Conservation (phyloP, 2,329 filamentous ascomycete species). For the Tolypocladium cylindrosporum region DNA sequence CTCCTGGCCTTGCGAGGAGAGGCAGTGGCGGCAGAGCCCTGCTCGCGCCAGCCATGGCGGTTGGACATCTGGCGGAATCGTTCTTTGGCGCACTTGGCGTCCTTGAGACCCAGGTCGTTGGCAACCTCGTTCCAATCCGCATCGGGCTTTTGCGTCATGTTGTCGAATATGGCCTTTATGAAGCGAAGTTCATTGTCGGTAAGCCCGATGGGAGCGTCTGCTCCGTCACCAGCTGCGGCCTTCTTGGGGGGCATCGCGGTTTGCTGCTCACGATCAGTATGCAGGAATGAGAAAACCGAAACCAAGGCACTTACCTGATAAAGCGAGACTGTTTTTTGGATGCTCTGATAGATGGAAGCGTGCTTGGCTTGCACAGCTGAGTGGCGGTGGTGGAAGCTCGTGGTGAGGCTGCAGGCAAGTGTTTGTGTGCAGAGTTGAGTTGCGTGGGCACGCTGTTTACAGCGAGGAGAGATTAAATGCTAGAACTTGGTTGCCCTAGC, state of each 20-base stretch:
- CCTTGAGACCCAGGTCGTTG: slow-evolving; percentile 23
- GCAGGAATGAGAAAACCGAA: neutral
- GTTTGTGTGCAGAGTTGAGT: neutral
- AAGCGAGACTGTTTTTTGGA: neutral
- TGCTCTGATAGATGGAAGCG: neutral
- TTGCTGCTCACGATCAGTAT: neutral
- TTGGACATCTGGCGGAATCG: slow-evolving; percentile 29
- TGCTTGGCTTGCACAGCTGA: neutral
- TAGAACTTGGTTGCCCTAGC: neutral
- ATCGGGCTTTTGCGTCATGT: slow-evolving; percentile 28
- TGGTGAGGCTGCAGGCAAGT: neutral
- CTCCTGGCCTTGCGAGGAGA: slow-evolving; percentile 18
- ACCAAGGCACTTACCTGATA: neutral
- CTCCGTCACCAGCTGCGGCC: slow-evolving; percentile 8
- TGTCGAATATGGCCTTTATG: slow-evolving; percentile 30
- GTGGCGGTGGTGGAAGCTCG: neutral
- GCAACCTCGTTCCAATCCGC: slow-evolving; percentile 32
- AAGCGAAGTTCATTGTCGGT: slow-evolving; percentile 26
- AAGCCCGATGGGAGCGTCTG: slow-evolving; percentile 13
- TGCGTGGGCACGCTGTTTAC: neutral
- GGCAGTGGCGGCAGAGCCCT: neutral
- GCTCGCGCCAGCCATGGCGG: slow-evolving; percentile 28
- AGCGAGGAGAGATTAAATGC: neutral
- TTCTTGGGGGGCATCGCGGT: slow-evolving; percentile 23
- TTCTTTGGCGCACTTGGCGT: slow-evolving; percentile 30